Evolutionary conservation across 192 early-diverging fungal genomes (phyloP).

Genomic region (Lobosporangium transversale): DNA sequence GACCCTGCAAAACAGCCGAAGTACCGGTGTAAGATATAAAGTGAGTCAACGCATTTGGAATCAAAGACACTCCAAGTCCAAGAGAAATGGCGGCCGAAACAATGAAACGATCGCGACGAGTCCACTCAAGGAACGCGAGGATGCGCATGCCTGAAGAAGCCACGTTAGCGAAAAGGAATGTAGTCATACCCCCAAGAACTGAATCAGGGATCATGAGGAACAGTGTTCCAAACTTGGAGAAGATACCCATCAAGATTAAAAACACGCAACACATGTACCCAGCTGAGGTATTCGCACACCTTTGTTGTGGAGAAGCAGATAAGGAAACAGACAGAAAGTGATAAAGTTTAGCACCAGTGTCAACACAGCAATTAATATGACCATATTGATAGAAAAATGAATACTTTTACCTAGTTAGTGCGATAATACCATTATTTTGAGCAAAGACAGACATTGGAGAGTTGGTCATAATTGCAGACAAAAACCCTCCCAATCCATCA

Average conservation of each 20-base stretch:
- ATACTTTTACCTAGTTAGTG: slow-evolving; percentile 54
- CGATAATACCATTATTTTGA: slow-evolving; percentile 67
- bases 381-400: background rate
- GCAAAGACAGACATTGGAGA: slow-evolving; percentile 64
- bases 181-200: slow-evolving; percentile 65
- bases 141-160: slow-evolving; percentile 65
- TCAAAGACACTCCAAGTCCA: slow-evolving; percentile 58
- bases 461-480: slow-evolving; percentile 64
- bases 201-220: slow-evolving; percentile 58
- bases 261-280: slow-evolving; percentile 61
- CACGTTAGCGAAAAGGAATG: slow-evolving; percentile 63
- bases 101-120: slow-evolving; percentile 64
- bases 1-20: slow-evolving; percentile 40
- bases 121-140: slow-evolving; percentile 62
- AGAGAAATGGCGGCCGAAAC: slow-evolving; percentile 56
- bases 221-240: slow-evolving; percentile 61
- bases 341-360: too few relatives aligned
- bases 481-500: slow-evolving; percentile 61
- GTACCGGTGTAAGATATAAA: slow-evolving; percentile 35
- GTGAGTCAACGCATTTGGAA: slow-evolving; percentile 48
- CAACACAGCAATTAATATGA: too few relatives aligned
- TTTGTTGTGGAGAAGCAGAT: background rate
- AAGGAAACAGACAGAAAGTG: too few relatives aligned
- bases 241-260: slow-evolving; percentile 60
- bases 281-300: slow-evolving; percentile 58